These are phyloP conservation scores for Exophiala calicioides DNA, from an alignment of 2,329 filamentous ascomycete species.

Conservation along the genomic window DNA sequence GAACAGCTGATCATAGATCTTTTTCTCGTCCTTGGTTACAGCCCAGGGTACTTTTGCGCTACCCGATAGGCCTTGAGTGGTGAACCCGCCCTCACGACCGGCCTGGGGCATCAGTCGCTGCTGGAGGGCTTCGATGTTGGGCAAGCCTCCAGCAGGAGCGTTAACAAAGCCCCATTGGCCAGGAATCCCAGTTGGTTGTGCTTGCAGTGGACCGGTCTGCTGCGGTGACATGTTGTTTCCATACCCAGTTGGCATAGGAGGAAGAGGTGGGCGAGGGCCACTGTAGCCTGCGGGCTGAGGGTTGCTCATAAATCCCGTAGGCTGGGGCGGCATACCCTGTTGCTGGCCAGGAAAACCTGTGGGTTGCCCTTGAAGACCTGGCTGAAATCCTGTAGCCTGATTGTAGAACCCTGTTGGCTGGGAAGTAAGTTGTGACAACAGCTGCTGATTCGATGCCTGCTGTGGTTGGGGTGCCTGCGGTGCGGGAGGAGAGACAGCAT, in stretches of 20 bases:
- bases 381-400: constrained; percentile 69
- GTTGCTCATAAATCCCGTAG: constrained; percentile 70
- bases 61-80: constrained; percentile 81
- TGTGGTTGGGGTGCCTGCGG: constrained; percentile 67
- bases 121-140: constrained; percentile 90
- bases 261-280: constrained; percentile 77
- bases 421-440: constrained; percentile 59
- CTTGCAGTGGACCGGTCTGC: constrained; percentile 74
- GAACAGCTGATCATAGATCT: constrained; percentile 92
- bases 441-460: constrained; percentile 68
- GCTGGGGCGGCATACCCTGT: constrained; percentile 61
- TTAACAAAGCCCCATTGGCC: constrained; percentile 99
- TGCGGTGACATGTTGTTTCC: constrained; percentile 61
- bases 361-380: constrained; percentile 50
- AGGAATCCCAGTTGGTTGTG: constrained; percentile 89
- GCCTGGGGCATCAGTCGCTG: constrained; percentile 97
- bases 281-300: constrained; percentile 76
- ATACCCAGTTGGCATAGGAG: constrained; percentile 76
- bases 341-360: constrained; percentile 37
- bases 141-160: constrained; percentile 81
- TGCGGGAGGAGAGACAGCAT: constrained; percentile 51
- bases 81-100: constrained; percentile 83
- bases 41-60: constrained; percentile 98
- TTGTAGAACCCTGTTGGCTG: constrained; percentile 53
- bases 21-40: constrained; percentile 98